A percentile compares a stretch with the other conserved stretches of the same genome.
Evolutionary conservation across 2,329 filamentous ascomycete species (phyloP).

Genomic region (Ceratocystis cacaofunesta): DNA sequence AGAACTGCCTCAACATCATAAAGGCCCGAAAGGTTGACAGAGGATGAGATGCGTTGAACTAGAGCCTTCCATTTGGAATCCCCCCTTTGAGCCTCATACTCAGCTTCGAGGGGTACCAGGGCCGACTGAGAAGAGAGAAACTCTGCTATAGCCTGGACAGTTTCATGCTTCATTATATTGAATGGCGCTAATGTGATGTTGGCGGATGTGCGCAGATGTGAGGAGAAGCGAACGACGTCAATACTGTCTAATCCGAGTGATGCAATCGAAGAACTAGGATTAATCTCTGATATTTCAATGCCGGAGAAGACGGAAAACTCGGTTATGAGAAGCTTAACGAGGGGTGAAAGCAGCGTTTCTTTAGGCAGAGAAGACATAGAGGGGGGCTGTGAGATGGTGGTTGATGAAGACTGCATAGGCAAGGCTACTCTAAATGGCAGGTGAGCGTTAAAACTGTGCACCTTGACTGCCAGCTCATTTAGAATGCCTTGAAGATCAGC

Average conservation of each 20-base stretch:
- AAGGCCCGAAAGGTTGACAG: background rate
- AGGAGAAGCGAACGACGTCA: constrained; percentile 71
- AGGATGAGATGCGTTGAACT: background rate
- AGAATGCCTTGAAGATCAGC: background rate
- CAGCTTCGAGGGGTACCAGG: constrained; percentile 5
- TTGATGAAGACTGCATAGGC: background rate
- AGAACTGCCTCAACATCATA: constrained; percentile 41
- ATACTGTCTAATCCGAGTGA: constrained; percentile 85
- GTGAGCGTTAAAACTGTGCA: background rate
- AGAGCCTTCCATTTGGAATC: background rate
- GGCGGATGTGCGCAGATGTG: constrained; percentile 43
- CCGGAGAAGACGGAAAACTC: constrained; percentile 35
- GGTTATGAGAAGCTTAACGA: background rate
- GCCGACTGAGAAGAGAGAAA: background rate
- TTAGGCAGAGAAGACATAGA: background rate
- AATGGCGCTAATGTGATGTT: constrained; percentile 53
- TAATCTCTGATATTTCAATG: constrained; percentile 35
- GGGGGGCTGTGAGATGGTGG: background rate
- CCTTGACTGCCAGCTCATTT: background rate
- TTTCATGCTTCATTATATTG: constrained; percentile 58
- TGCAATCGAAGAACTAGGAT: constrained; percentile 50
- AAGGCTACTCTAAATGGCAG: background rate
- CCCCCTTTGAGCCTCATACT: constrained; percentile 18
- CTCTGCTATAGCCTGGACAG: constrained; percentile 43
- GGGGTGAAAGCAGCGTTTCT: background rate